Evolutionary conservation across 2,329 filamentous ascomycete species (phyloP).

Genomic region (Exophiala lecanii-corni): DNA sequence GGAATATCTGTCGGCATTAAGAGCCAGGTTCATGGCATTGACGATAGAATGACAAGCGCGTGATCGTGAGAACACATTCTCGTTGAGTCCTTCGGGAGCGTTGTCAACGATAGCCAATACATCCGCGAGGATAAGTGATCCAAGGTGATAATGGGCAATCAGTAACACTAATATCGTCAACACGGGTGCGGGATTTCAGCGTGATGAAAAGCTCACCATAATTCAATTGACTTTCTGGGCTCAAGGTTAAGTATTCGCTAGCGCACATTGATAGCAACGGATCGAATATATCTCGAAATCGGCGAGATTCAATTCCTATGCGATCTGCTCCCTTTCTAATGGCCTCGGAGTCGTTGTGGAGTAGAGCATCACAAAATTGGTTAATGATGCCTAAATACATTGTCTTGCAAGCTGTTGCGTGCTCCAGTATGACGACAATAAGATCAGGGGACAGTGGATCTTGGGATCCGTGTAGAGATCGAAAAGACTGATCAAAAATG

Average conservation of each 20-base stretch:
- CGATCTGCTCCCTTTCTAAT: conserved; percentile 1
- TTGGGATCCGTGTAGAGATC: neutral
- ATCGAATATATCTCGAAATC: conserved; percentile 11
- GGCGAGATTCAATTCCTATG: conserved; percentile 4
- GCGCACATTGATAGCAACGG: conserved; percentile 5
- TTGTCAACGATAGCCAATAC: conserved; percentile 1
- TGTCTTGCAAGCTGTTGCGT: conserved; percentile 10
- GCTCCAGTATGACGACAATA: neutral
- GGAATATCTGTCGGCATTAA: conserved; percentile 9
- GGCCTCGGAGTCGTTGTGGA: conserved; percentile 1
- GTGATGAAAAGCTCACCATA: conserved; percentile 4
- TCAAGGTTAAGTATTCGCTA: conserved; percentile 6
- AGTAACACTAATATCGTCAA: conserved; percentile 4
- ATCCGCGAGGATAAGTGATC: conserved; percentile 9
- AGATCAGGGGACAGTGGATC: neutral
- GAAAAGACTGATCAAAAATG: neutral
- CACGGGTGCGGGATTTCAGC: neutral
- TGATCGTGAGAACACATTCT: neutral
- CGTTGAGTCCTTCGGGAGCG: conserved; percentile 4
- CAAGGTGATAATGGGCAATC: conserved; percentile 6
- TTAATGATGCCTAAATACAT: conserved; percentile 8
- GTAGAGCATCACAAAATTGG: conserved; percentile 6
- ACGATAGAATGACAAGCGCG: conserved; percentile 9
- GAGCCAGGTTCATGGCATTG: conserved; percentile 5
- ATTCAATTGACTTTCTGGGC: conserved; percentile 1